Conservation (phyloP, 2,329 filamentous ascomycete species). For the Apiospora rasikravindrae region DNA sequence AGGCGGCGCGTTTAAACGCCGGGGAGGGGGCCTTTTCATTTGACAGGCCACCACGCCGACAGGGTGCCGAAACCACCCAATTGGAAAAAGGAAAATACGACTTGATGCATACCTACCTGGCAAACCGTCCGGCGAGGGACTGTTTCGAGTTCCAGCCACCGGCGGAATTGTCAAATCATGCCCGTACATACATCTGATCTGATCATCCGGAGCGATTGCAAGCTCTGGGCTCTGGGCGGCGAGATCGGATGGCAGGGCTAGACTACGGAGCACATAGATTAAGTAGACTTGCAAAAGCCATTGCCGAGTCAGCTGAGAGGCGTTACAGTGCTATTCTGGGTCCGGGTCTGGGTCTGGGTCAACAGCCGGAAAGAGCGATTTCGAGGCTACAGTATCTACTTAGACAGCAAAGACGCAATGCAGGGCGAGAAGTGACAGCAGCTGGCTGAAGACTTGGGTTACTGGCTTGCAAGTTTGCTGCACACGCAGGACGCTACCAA, state of each 20-base stretch:
- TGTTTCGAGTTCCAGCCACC: slow-evolving; percentile 1
- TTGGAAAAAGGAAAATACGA: background rate
- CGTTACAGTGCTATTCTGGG: background rate
- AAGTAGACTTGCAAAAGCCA: background rate
- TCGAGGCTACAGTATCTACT: background rate
- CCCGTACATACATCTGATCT: background rate
- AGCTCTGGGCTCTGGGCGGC: background rate
- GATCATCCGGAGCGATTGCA: background rate
- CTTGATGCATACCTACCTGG: background rate
- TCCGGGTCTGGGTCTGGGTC: background rate
- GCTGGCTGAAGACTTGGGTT: too few species aligned
- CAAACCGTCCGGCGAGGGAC: background rate
- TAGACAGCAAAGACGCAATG: background rate
- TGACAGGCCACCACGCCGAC: background rate
- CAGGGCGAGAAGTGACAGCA: background rate
- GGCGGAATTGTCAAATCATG: background rate
- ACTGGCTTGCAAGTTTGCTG: background rate
- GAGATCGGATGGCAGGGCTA: background rate
- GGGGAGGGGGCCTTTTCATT: background rate
- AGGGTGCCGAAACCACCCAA: background rate
- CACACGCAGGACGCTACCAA: background rate
- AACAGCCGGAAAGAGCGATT: background rate
- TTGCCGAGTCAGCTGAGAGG: background rate
- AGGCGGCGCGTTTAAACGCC: background rate
- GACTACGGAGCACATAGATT: too few species aligned